Evolutionary conservation across 805 yeast genomes (phyloP).

Genomic region (Saturnispora gosingensis): DNA sequence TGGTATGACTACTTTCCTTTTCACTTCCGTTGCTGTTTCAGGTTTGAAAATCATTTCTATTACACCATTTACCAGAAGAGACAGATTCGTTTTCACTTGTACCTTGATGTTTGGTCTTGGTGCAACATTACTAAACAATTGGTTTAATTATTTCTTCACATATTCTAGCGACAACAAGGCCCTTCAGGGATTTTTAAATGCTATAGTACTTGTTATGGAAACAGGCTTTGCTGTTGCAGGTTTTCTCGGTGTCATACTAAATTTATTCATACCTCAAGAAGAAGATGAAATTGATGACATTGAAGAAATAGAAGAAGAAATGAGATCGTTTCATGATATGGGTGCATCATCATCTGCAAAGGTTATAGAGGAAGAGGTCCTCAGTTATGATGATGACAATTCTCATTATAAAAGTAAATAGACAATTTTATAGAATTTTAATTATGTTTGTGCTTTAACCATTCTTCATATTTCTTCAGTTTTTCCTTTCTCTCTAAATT

Average conservation of each 20-base stretch:
- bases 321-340: constrained; percentile 10
- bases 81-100: constrained; percentile 44
- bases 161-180: constrained; percentile 37
- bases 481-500: constrained; percentile 38
- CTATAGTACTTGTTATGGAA: constrained; percentile 47
- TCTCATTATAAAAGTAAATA: not conserved
- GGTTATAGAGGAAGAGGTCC: constrained; percentile 2
- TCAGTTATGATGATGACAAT: not conserved
- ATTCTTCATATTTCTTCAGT: constrained; percentile 45
- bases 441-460: constrained; percentile 13
- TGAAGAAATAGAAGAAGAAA: constrained; percentile 29
- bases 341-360: not conserved
- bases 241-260: constrained; percentile 41
- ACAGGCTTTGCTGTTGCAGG: constrained; percentile 51
- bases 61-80: constrained; percentile 48
- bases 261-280: constrained; percentile 41
- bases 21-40: constrained; percentile 50
- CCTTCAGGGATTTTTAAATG: constrained; percentile 40
- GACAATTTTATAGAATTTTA: not conserved
- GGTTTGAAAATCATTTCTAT: constrained; percentile 47
- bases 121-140: constrained; percentile 35
- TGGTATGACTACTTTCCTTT: constrained; percentile 65
- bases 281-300: constrained; percentile 38
- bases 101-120: constrained; percentile 45
- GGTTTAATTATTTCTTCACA: constrained; percentile 44